These are phyloP conservation scores for Coemansia sp. DNA, from an alignment of 192 early-diverging fungal genomes.

Conservation along the genomic window DNA sequence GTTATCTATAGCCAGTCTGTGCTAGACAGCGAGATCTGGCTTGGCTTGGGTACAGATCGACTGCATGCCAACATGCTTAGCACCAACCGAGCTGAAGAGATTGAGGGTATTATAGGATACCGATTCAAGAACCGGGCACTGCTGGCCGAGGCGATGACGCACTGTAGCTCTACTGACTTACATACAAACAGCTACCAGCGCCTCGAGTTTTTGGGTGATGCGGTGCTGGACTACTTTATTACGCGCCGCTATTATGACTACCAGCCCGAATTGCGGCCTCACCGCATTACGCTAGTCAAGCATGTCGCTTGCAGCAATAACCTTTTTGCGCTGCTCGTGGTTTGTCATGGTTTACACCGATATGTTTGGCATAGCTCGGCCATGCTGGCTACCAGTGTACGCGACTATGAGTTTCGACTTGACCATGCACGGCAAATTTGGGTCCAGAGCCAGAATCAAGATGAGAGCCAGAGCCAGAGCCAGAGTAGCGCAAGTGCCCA, in stretches of 20 bases:
- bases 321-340: slow-evolving; percentile 70
- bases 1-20: slow-evolving; percentile 15
- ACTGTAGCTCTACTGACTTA: slow-evolving; percentile 65
- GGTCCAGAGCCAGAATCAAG: slow-evolving; percentile 7
- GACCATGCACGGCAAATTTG: slow-evolving; percentile 25
- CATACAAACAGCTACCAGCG: slow-evolving; percentile 77
- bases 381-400: slow-evolving; percentile 58
- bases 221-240: slow-evolving; percentile 76
- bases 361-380: slow-evolving; percentile 66
- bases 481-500: background rate
- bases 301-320: slow-evolving; percentile 86
- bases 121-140: slow-evolving; percentile 66
- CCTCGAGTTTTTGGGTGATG: slow-evolving; percentile 86
- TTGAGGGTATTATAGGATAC: slow-evolving; percentile 56
- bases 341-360: slow-evolving; percentile 62
- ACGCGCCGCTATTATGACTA: slow-evolving; percentile 71
- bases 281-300: slow-evolving; percentile 79
- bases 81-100: background rate
- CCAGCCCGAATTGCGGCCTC: slow-evolving; percentile 65
- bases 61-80: background rate
- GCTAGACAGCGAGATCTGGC: background rate
- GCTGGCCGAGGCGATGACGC: slow-evolving; percentile 80
- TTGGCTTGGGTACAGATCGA: background rate
- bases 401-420: slow-evolving; percentile 57
- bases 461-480: background rate